Conservation (phyloP, 1,284 basidiomycete genomes). For the Microbotryum violaceum region DNA sequence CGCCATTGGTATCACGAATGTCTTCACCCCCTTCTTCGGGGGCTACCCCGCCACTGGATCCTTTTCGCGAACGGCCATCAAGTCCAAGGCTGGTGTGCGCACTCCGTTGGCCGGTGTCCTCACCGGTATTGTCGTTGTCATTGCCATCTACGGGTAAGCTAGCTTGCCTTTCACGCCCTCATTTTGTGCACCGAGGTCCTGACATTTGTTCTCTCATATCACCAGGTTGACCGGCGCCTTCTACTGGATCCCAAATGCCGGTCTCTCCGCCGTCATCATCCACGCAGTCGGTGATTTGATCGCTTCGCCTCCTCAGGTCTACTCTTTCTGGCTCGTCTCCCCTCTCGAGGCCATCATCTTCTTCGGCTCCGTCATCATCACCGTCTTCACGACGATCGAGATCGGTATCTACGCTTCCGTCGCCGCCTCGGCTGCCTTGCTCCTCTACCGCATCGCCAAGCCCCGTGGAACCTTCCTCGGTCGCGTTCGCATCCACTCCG, state of each 20-base stretch:
- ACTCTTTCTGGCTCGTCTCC: slow-evolving; percentile 85
- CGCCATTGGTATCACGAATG: slow-evolving; percentile 84
- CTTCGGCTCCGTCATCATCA: slow-evolving; percentile 76
- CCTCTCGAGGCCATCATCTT: slow-evolving; percentile 92
- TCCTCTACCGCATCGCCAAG: slow-evolving; percentile 82
- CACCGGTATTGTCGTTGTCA: slow-evolving; percentile 79
- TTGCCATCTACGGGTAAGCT: slow-evolving; percentile 81
- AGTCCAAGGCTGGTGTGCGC: slow-evolving; percentile 91
- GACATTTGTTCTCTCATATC: not conserved
- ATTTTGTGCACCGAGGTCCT: not conserved
- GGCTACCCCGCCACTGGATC: slow-evolving; percentile 97
- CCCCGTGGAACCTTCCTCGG: slow-evolving; percentile 90
- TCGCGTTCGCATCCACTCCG: slow-evolving; percentile 51
- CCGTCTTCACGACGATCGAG: slow-evolving; percentile 51
- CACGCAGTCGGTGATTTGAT: slow-evolving; percentile 73
- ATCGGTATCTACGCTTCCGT: slow-evolving; percentile 89
- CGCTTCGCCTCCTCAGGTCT: slow-evolving; percentile 77
- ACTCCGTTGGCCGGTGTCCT: slow-evolving; percentile 85
- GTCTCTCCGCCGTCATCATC: slow-evolving; percentile 81
- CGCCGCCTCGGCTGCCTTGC: slow-evolving; percentile 66
- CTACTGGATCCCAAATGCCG: slow-evolving; percentile 68
- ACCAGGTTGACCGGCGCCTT: slow-evolving; percentile 61
- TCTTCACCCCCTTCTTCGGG: slow-evolving; percentile 34
- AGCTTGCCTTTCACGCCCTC: slow-evolving; percentile 17
- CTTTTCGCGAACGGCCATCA: slow-evolving; percentile 92